Evolutionary conservation across 306 rosid species (phyloP), one percentile per base, ranked within the genome.

Genomic region (Acacia melanoxylon): DNA sequence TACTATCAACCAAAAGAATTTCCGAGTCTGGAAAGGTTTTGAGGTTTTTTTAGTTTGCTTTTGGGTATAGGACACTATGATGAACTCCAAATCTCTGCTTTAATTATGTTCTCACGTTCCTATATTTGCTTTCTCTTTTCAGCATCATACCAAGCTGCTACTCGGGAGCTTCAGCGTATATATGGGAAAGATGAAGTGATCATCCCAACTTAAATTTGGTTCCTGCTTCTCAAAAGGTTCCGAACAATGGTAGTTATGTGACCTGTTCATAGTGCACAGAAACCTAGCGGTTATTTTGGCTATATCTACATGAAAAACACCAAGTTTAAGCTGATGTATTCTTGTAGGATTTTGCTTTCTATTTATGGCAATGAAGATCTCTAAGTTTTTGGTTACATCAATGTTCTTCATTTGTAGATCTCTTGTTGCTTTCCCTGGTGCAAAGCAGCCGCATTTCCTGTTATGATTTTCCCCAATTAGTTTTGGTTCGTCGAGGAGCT

Each of bases 101-200:
- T 59, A 49, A 42, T 59, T 78, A 70, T 72, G 44, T 61, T 72
- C 41, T 45, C 42, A 52, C 71, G 49, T 51, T 31, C 17, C 33
- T 31, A 8, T n/a, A 17, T 74, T 65, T 83, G 77, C 74, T 59
- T 75, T 54, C 27, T 76, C 35, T 82, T 33, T 45, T 76, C 90
- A 95, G 99, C 96, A 58, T 95, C 98, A 25, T 95, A 89, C 85
- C 97, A 91, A 89, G 97, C 99, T 40, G 98, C 99, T 52, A 91
- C 97, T 46, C 92, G 90, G 42, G 99, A 95, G 89, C 99, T 95
- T 73, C 98, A 93, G 85, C 99, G 97, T 69, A 95, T 95, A 83
- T 93, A 95, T 72, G 99, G 99, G 67, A 89, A 89, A 81, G 97
- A 95, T 68, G 96, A 95, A 80, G 89, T 88, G 45, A 24, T 72